These are phyloP conservation scores for Scheffersomyces stipitis DNA, from an alignment of 805 yeast species.

Conservation along the genomic window DNA sequence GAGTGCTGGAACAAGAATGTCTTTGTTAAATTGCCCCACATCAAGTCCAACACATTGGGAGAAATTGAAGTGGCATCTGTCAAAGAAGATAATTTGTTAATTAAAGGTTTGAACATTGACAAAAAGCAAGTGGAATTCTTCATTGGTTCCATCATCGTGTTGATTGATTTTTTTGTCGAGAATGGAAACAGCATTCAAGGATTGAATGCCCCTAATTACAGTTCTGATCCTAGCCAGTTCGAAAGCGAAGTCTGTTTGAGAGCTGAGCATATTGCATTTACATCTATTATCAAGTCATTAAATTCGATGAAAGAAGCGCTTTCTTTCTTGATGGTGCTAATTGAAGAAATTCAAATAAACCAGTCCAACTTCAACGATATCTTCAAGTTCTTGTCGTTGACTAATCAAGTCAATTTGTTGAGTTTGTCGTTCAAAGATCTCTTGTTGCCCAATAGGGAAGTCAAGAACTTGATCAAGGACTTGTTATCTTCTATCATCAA, in stretches of 20 bases:
- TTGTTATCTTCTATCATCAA: slow-evolving; percentile 86
- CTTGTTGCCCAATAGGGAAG: slow-evolving; percentile 66
- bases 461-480: slow-evolving; percentile 73
- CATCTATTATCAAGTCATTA: slow-evolving; percentile 71
- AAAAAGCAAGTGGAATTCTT: slow-evolving; percentile 63
- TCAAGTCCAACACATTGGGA: slow-evolving; percentile 38
- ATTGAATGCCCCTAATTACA: slow-evolving; percentile 54
- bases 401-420: slow-evolving; percentile 67
- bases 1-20: slow-evolving; percentile 77
- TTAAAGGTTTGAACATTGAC: slow-evolving; percentile 43
- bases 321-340: slow-evolving; percentile 78
- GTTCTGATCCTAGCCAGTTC: slow-evolving; percentile 47
- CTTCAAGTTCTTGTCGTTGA: slow-evolving; percentile 64
- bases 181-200: slow-evolving; percentile 65
- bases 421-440: slow-evolving; percentile 71
- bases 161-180: slow-evolving; percentile 67
- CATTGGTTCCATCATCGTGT: slow-evolving; percentile 66
- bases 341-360: slow-evolving; percentile 62
- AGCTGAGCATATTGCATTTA: slow-evolving; percentile 89
- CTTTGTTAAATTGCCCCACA: slow-evolving; percentile 49
- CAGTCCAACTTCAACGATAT: slow-evolving; percentile 56
- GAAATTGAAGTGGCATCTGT: slow-evolving; percentile 34
- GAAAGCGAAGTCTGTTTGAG: slow-evolving; percentile 72
- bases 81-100: slow-evolving; percentile 45
- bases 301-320: slow-evolving; percentile 84